Percentiles rank a stretch among this genome's conserved stretches.
phyloP scores from a whole-genome alignment of 73 alveolate species.

The Paramecium caudatum region DNA sequence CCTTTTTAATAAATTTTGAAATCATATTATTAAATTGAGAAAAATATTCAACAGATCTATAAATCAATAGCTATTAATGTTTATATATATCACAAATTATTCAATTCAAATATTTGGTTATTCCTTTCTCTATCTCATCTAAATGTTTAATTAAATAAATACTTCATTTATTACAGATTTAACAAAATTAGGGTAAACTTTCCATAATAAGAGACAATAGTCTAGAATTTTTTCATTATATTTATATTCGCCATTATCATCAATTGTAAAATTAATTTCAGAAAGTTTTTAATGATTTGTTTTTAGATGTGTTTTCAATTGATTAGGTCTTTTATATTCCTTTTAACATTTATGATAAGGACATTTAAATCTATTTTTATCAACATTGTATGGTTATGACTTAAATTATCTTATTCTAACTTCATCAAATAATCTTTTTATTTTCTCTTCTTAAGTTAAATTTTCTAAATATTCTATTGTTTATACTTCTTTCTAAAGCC shows the following conservation, averaged over 20 bases:
- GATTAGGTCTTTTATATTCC: background rate
- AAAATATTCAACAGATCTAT: background rate
- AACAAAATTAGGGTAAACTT: conserved; percentile 41
- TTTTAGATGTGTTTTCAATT: conserved; percentile 54
- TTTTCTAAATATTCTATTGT: background rate
- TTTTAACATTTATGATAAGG: conserved; percentile 32
- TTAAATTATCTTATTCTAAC: conserved; percentile 43
- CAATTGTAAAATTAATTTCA: conserved; percentile 31
- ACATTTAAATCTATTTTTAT: conserved; percentile 13
- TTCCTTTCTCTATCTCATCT: conserved; percentile 59
- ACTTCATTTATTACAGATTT: conserved; percentile 58
- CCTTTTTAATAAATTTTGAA: background rate
- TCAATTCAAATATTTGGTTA: conserved; percentile 19
- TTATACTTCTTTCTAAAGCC: background rate
- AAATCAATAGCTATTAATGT: background rate
- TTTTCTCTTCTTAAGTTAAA: conserved; percentile 41
- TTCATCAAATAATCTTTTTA: conserved; percentile 38
- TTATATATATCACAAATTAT: background rate
- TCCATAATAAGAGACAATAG: conserved; percentile 41
- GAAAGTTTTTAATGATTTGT: conserved; percentile 4
- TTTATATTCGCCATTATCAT: conserved; percentile 63
- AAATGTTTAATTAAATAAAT: background rate
- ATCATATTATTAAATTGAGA: too few relatives aligned
- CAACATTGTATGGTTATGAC: background rate
- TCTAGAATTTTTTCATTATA: conserved; percentile 47